These are phyloP conservation scores for Coffea humblotiana DNA, from an alignment of 305 asterid genomes.

Conservation along the genomic window DNA sequence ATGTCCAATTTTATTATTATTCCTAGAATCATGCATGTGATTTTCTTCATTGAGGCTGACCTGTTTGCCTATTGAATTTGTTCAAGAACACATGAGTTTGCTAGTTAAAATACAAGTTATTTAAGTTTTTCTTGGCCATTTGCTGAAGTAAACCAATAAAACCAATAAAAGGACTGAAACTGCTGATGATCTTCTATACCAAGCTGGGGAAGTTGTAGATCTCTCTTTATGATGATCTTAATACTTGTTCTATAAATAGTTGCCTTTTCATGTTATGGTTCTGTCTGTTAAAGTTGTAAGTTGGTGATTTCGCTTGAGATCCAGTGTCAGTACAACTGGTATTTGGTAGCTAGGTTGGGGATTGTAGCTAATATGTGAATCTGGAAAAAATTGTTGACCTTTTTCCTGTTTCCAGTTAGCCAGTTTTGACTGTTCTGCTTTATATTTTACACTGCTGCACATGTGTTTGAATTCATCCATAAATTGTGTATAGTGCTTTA, in stretches of 20 bases:
- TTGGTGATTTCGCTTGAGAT: neutral
- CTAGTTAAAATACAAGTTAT: neutral
- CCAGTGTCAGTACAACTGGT: neutral
- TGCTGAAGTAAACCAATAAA: too few species aligned
- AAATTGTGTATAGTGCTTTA: conserved; percentile 17
- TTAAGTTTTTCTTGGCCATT: neutral
- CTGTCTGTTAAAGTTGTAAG: neutral
- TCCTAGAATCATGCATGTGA: neutral
- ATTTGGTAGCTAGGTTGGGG: neutral
- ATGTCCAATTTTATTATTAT: neutral
- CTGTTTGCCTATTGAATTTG: neutral
- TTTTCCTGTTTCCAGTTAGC: neutral
- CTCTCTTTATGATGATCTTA: neutral
- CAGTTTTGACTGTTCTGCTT: neutral
- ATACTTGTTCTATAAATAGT: neutral
- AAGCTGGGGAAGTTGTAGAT: neutral
- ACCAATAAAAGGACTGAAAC: too few species aligned
- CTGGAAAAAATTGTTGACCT: neutral
- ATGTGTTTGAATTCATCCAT: neutral
- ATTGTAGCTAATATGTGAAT: neutral
- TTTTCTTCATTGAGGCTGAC: neutral
- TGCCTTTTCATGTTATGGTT: neutral
- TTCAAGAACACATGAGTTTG: neutral
- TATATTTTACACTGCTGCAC: neutral
- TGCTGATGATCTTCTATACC: neutral